phyloP scores from a whole-genome alignment of 352 stramenopile species.

The Pythium grandisporangium region DNA sequence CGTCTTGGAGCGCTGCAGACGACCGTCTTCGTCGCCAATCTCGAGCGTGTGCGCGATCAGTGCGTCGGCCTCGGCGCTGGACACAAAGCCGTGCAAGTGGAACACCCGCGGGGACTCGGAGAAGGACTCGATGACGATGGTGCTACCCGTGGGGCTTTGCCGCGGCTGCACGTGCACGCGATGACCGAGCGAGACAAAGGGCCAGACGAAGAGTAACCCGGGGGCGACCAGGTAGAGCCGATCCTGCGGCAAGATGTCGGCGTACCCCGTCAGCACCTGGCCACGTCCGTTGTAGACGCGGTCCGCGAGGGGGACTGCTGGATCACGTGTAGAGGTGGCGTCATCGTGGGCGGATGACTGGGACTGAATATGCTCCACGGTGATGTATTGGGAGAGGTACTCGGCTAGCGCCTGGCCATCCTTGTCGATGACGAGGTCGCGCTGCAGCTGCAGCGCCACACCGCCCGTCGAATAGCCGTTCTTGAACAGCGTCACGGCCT shows the following conservation, averaged over 20 bases:
- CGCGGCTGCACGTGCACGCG: slow-evolving; percentile 42
- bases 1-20: slow-evolving; percentile 76
- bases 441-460: slow-evolving; percentile 60
- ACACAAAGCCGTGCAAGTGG: slow-evolving; percentile 85
- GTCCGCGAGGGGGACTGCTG: slow-evolving; percentile 50
- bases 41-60: slow-evolving; percentile 72
- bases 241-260: slow-evolving; percentile 40
- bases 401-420: slow-evolving; percentile 44
- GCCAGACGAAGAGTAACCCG: slow-evolving; percentile 64
- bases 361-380: slow-evolving; percentile 41
- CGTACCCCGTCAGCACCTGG: slow-evolving; percentile 36
- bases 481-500: slow-evolving; percentile 68
- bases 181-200: slow-evolving; percentile 75
- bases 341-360: slow-evolving; percentile 11
- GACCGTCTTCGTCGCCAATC: slow-evolving; percentile 76
- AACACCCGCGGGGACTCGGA: slow-evolving; percentile 80
- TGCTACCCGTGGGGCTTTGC: slow-evolving; percentile 42
- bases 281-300: slow-evolving; percentile 67
- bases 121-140: slow-evolving; percentile 66
- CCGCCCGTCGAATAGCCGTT: slow-evolving; percentile 74
- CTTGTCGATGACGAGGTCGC: slow-evolving; percentile 42
- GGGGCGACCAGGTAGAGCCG: slow-evolving; percentile 68
- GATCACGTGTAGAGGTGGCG: too few species aligned
- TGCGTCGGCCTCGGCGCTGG: slow-evolving; percentile 60
- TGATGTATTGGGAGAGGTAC: slow-evolving; percentile 78